These are phyloP conservation scores for Neurospora tetraspora DNA, from an alignment of 495 filamentous ascomycete species.

Conservation along the genomic window DNA sequence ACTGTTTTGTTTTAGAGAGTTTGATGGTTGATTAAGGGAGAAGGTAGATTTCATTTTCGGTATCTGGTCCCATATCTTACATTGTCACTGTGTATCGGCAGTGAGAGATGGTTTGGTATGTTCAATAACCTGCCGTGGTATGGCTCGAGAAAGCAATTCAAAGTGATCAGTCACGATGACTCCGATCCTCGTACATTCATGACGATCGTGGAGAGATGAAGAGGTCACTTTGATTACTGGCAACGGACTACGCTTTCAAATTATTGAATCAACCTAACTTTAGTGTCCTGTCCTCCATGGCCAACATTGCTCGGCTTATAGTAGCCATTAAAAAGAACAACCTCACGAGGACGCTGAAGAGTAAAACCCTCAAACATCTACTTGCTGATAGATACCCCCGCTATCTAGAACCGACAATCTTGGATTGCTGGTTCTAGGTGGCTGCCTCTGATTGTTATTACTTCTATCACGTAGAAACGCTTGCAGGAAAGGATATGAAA, in stretches of 20 bases:
- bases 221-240: not conserved
- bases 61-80: not conserved
- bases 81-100: too few relatives aligned
- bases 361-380: not conserved
- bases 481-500: not conserved
- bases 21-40: not conserved
- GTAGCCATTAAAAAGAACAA: not conserved
- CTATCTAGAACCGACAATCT: not conserved
- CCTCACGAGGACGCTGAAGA: not conserved
- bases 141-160: not conserved
- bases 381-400: not conserved
- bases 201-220: not conserved
- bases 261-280: not conserved
- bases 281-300: not conserved
- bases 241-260: not conserved
- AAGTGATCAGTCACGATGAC: not conserved
- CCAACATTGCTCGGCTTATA: not conserved
- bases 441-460: too few relatives aligned
- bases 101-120: not conserved
- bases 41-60: not conserved
- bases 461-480: not conserved
- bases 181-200: not conserved
- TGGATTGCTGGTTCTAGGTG: not conserved
- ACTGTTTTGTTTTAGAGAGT: not conserved
- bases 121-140: not conserved